Conservation (phyloP, 2,329 filamentous ascomycete genomes). For the Pseudocercospora cruenta region DNA sequence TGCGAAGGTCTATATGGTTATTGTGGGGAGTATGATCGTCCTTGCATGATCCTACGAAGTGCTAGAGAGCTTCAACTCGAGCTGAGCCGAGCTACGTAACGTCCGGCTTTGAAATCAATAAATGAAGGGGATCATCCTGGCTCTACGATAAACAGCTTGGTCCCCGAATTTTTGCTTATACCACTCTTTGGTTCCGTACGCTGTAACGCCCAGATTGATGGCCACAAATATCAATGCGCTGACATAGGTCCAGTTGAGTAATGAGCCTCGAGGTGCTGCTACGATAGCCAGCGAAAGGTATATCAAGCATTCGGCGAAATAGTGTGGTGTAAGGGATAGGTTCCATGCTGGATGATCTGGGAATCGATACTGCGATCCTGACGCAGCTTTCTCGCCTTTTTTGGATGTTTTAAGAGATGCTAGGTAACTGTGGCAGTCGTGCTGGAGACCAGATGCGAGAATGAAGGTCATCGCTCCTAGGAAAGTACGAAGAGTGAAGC, state of each 20-base stretch:
- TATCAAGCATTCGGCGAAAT: slow-evolving; percentile 82
- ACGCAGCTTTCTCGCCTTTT: slow-evolving; percentile 5
- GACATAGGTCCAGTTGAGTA: slow-evolving; percentile 73
- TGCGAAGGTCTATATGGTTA: background rate
- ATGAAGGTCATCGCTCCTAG: slow-evolving; percentile 67
- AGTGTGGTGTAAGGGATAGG: slow-evolving; percentile 81
- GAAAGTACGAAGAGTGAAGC: slow-evolving; percentile 56
- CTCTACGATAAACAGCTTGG: slow-evolving; percentile 64
- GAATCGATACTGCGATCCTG: slow-evolving; percentile 71
- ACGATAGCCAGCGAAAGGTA: slow-evolving; percentile 78
- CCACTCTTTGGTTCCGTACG: slow-evolving; percentile 76
- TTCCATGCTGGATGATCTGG: slow-evolving; percentile 74
- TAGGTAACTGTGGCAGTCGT: slow-evolving; percentile 59
- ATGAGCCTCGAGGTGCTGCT: slow-evolving; percentile 67
- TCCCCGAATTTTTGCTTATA: slow-evolving; percentile 75
- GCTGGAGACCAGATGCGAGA: slow-evolving; percentile 71
- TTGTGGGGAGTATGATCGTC: background rate
- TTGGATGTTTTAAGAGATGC: slow-evolving; percentile 41
- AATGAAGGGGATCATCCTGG: slow-evolving; percentile 76
- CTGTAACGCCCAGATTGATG: slow-evolving; percentile 81
- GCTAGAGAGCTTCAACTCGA: background rate
- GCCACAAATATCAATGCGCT: slow-evolving; percentile 73
- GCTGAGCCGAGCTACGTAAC: background rate
- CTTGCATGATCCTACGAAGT: background rate
- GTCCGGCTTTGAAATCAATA: slow-evolving; percentile 26